Base-by-base conservation (phyloP, 129 eudicot species). In the Flaveria robusta region DNA sequence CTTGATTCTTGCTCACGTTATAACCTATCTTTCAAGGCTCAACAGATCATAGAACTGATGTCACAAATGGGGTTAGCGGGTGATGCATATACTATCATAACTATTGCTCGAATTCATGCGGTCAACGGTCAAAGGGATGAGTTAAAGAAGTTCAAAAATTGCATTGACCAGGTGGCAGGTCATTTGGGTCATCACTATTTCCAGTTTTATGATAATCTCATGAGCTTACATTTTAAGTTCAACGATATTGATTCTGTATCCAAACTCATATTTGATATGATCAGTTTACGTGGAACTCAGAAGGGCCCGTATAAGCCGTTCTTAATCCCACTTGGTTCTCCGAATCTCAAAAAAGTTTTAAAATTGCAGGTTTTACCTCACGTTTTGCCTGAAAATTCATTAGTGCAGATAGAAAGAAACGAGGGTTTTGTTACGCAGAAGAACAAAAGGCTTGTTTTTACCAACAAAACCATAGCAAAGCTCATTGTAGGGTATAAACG, bases 1-100 rank as follows among this genome's bases (percentile, higher is more conserved):
- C 93, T 94, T 78, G 87, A 89, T 86, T 91, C 92, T 56, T 91
- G 96, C 79, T 74, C 81, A 59, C 79, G 88, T 77, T 84, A 81
- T 83, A 80, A 82, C 77, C 72, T 87, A 26, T 64, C 89, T 60
- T 82, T 87, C 18, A 94, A 86, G 71, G 99, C 87, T 58, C 88
- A 85, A 7, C 86, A 87, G 77, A 80, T 91, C 70, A 79, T 91
- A 42, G 97, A 91, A 85, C 41, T 83, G 49, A 91, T 94, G 99
- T 82, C 99, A 22, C 86, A 66, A 83, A 76, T 81, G 43, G 90
- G 97, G 58, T 87, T 91, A 9, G 62, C 76, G 9, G 97, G 87
- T 74, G 97, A 94, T 83, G 96, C 87, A 19, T 81, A 87, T 59
- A 91, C 97, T 11, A 80, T 85, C 71, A 60, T 76, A 60, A 70